Conservation (phyloP, 257 asterid species). For the Agastache rugosa region DNA sequence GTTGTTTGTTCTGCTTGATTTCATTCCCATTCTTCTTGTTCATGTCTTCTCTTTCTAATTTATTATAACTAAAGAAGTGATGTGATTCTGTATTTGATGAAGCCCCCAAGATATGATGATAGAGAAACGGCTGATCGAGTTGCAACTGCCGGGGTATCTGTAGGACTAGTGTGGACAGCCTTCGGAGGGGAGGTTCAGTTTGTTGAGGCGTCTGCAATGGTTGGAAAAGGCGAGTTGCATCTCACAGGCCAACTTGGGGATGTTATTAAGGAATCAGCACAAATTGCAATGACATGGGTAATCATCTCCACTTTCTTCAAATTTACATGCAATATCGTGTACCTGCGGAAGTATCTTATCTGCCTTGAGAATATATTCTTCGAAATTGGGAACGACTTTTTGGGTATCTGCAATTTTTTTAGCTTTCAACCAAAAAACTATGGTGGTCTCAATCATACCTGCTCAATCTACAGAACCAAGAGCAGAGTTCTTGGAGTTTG, state of each 20-base stretch:
- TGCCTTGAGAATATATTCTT: slow-evolving; percentile 11
- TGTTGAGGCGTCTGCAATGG: slow-evolving; percentile 94
- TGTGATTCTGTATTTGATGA: slow-evolving; percentile 33
- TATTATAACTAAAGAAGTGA: slow-evolving; percentile 20
- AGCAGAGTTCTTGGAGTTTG: slow-evolving; percentile 10
- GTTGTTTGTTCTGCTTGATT: slow-evolving; percentile 34
- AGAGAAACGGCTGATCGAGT: slow-evolving; percentile 90
- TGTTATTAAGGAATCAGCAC: slow-evolving; percentile 97
- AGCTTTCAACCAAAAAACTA: slow-evolving; percentile 24
- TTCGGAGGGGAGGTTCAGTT: slow-evolving; percentile 98
- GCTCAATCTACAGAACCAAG: slow-evolving; percentile 19
- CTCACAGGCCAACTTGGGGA: slow-evolving; percentile 99
- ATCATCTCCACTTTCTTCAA: slow-evolving; percentile 29
- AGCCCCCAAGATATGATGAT: slow-evolving; percentile 96
- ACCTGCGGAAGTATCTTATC: neutral
- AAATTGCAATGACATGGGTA: slow-evolving; percentile 99
- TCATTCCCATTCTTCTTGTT: slow-evolving; percentile 17
- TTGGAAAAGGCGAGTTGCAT: slow-evolving; percentile 95
- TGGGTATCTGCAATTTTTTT: slow-evolving; percentile 17
- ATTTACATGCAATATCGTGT: slow-evolving; percentile 21
- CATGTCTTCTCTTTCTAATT: slow-evolving; percentile 25
- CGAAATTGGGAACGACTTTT: slow-evolving; percentile 23
- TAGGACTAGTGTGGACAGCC: slow-evolving; percentile 95
- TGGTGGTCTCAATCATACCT: slow-evolving; percentile 12
- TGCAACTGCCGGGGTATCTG: slow-evolving; percentile 91